A percentile compares a stretch with the other conserved stretches of the same genome.
phyloP scores from a whole-genome alignment of 495 filamentous ascomycete species.

The Neurospora sp. region DNA sequence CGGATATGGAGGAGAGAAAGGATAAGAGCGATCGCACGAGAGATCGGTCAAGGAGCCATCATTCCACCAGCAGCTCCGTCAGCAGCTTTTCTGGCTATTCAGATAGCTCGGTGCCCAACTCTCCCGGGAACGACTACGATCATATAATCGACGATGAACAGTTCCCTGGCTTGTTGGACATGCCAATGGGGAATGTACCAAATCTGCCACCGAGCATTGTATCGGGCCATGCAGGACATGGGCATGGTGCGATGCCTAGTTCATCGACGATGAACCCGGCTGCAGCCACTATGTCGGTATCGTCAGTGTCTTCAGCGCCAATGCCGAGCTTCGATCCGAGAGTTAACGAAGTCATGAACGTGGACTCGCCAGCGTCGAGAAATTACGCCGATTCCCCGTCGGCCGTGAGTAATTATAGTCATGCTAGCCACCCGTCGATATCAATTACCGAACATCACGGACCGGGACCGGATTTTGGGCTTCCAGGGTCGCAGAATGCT shows the following conservation, averaged over 20 bases:
- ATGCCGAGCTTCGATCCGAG: conserved; percentile 26
- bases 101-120: conserved; percentile 35
- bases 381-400: conserved; percentile 18
- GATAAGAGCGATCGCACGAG: conserved; percentile 50
- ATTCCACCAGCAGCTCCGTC: conserved; percentile 30
- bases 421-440: conserved; percentile 13
- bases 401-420: conserved; percentile 22
- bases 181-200: conserved; percentile 23
- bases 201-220: neutral
- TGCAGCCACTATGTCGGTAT: conserved; percentile 3
- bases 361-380: conserved; percentile 17
- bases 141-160: conserved; percentile 34
- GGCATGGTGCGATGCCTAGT: conserved; percentile 7
- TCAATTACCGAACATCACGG: conserved; percentile 6
- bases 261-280: conserved; percentile 28
- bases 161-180: conserved; percentile 32
- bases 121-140: conserved; percentile 29
- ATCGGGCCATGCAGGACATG: neutral
- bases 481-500: conserved; percentile 16
- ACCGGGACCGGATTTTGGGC: neutral
- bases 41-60: conserved; percentile 34
- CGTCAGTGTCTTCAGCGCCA: conserved; percentile 27
- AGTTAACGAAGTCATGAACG: conserved; percentile 26
- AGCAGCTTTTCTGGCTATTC: conserved; percentile 37
- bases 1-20: conserved; percentile 50